Conservation (phyloP, 2,329 filamentous ascomycete genomes). For the Talaromyces atroroseus region DNA sequence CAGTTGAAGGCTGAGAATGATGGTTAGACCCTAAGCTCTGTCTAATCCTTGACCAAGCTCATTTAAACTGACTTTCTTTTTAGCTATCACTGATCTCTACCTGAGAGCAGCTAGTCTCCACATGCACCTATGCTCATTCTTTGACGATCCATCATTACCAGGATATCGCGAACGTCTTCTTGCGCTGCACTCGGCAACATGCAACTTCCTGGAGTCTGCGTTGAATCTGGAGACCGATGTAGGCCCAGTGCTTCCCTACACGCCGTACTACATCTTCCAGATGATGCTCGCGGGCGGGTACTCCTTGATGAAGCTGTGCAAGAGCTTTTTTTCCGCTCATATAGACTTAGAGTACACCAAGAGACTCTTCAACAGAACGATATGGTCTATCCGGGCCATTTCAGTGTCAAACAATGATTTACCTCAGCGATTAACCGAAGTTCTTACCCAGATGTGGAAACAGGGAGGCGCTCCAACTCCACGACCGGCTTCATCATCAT, state of each 20-base stretch:
- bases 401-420: conserved; percentile 60
- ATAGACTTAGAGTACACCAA: conserved; percentile 53
- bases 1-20: conserved; percentile 40
- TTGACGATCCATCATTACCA: conserved; percentile 43
- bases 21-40: conserved; percentile 23
- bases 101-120: conserved; percentile 44
- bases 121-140: conserved; percentile 46
- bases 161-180: conserved; percentile 44
- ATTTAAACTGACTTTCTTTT: conserved; percentile 3
- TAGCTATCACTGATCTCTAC: conserved; percentile 44
- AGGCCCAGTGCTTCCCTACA: conserved; percentile 48
- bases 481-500: conserved; percentile 21
- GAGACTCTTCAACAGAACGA: conserved; percentile 53
- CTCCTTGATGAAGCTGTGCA: conserved; percentile 59
- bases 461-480: conserved; percentile 34
- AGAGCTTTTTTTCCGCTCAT: conserved; percentile 57
- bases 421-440: conserved; percentile 58
- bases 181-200: conserved; percentile 42
- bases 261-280: conserved; percentile 60
- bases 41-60: conserved; percentile 8
- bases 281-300: conserved; percentile 62
- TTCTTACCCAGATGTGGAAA: conserved; percentile 62
- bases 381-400: conserved; percentile 55
- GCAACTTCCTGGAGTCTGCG: conserved; percentile 43
- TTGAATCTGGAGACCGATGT: conserved; percentile 41